These are phyloP conservation scores for Zymoseptoria brevis DNA, from an alignment of 2,329 filamentous ascomycete genomes.

Conservation along the genomic window DNA sequence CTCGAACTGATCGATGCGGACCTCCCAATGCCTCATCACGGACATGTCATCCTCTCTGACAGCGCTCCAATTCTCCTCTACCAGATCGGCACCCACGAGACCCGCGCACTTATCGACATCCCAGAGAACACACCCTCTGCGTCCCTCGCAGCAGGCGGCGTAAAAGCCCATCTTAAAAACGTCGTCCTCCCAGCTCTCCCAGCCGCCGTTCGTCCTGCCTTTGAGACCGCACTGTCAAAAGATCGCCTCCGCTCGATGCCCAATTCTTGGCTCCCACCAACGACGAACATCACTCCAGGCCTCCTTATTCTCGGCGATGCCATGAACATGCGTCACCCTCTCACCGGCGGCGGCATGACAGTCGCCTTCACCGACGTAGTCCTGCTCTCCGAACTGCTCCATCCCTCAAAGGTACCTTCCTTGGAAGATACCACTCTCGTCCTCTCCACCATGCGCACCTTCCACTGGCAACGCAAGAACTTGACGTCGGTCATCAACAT, in stretches of 20 bases:
- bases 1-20: slow-evolving; percentile 84
- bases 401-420: slow-evolving; percentile 58
- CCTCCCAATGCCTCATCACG: slow-evolving; percentile 66
- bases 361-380: slow-evolving; percentile 91
- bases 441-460: slow-evolving; percentile 58
- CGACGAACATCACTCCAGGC: slow-evolving; percentile 62
- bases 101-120: slow-evolving; percentile 80
- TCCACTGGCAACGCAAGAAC: slow-evolving; percentile 82
- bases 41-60: slow-evolving; percentile 79
- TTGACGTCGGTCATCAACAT: slow-evolving; percentile 90
- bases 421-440: slow-evolving; percentile 62
- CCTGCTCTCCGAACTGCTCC: slow-evolving; percentile 64
- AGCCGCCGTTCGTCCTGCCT: slow-evolving; percentile 60
- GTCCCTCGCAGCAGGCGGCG: slow-evolving; percentile 65
- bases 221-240: slow-evolving; percentile 65
- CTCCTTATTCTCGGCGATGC: slow-evolving; percentile 84
- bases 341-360: slow-evolving; percentile 97
- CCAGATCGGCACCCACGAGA: slow-evolving; percentile 94
- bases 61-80: slow-evolving; percentile 79
- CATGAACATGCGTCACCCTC: slow-evolving; percentile 98
- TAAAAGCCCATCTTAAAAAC: slow-evolving; percentile 75
- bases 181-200: slow-evolving; percentile 74
- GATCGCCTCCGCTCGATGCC: slow-evolving; percentile 86
- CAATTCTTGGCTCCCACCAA: slow-evolving; percentile 83
- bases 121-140: slow-evolving; percentile 70